Conservation (phyloP, 2,329 filamentous ascomycete genomes). For the Sordariomycetes sp. region DNA sequence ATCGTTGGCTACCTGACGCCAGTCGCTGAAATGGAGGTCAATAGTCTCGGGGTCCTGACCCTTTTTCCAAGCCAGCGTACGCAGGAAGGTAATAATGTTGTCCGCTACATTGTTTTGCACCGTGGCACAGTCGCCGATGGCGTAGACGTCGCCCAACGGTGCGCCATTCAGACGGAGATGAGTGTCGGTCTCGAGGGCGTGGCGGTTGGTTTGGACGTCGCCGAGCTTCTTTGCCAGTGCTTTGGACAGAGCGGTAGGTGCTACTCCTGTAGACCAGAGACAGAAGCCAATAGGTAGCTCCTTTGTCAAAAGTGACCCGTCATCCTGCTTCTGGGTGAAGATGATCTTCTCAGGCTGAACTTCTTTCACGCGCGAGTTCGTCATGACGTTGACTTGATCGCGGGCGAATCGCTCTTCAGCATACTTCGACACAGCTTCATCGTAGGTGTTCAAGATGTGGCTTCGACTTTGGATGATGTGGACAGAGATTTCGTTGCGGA, state of each 20-base stretch:
- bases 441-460: conserved; percentile 97
- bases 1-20: conserved; percentile 73
- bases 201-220: conserved; percentile 71
- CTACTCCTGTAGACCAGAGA: conserved; percentile 92
- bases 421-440: conserved; percentile 86
- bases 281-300: conserved; percentile 95
- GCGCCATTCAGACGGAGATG: conserved; percentile 85
- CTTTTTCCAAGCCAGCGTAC: conserved; percentile 82
- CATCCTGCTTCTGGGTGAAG: conserved; percentile 71
- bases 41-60: conserved; percentile 85
- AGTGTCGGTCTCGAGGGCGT: conserved; percentile 88
- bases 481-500: conserved; percentile 97
- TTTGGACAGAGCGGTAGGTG: conserved; percentile 74
- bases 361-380: conserved; percentile 88
- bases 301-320: conserved; percentile 72
- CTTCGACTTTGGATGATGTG: conserved; percentile 91
- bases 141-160: conserved; percentile 89
- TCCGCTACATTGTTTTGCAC: conserved; percentile 96
- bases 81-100: conserved; percentile 82
- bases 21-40: conserved; percentile 78
- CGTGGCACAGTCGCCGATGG: conserved; percentile 90
- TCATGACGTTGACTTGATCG: conserved; percentile 84
- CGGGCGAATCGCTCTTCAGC: conserved; percentile 86
- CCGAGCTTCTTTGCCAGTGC: conserved; percentile 69
- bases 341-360: conserved; percentile 76